These are phyloP conservation scores for Arthrobotrys sphaeroides DNA, from an alignment of 2,329 filamentous ascomycete species.

Conservation along the genomic window DNA sequence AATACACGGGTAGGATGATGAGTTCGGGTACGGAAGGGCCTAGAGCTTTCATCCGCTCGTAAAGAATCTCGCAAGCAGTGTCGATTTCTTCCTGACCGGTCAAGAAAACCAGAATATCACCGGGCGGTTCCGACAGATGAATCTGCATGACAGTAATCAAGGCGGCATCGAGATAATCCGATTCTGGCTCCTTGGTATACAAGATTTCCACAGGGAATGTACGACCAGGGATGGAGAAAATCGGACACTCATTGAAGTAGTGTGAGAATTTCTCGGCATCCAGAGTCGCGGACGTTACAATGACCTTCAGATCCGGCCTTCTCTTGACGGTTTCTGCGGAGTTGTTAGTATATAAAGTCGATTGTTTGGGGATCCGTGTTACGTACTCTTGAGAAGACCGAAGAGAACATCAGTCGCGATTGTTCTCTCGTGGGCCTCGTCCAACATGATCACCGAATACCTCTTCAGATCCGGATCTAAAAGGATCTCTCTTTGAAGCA, in stretches of 20 bases:
- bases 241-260: conserved; percentile 95
- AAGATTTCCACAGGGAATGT: conserved; percentile 96
- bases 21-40: conserved; percentile 90
- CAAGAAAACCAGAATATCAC: conserved; percentile 95
- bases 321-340: conserved; percentile 78
- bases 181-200: conserved; percentile 93
- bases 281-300: conserved; percentile 94
- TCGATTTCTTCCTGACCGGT: conserved; percentile 99
- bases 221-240: conserved; percentile 93
- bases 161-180: conserved; percentile 92
- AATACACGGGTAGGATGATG: conserved; percentile 94
- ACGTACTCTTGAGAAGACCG: conserved; percentile 76
- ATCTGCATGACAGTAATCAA: conserved; percentile 99
- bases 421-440: conserved; percentile 96
- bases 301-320: conserved; percentile 87
- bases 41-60: conserved; percentile 94
- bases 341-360: conserved; percentile 6
- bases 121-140: conserved; percentile 87
- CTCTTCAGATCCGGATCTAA: conserved; percentile 86
- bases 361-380: background rate
- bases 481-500: conserved; percentile 94
- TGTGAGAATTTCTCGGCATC: conserved; percentile 97
- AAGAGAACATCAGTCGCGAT: conserved; percentile 96
- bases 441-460: conserved; percentile 97
- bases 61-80: conserved; percentile 88